Conservation (phyloP, 2,329 filamentous ascomycete genomes). For the Diaporthe aspalathi region DNA sequence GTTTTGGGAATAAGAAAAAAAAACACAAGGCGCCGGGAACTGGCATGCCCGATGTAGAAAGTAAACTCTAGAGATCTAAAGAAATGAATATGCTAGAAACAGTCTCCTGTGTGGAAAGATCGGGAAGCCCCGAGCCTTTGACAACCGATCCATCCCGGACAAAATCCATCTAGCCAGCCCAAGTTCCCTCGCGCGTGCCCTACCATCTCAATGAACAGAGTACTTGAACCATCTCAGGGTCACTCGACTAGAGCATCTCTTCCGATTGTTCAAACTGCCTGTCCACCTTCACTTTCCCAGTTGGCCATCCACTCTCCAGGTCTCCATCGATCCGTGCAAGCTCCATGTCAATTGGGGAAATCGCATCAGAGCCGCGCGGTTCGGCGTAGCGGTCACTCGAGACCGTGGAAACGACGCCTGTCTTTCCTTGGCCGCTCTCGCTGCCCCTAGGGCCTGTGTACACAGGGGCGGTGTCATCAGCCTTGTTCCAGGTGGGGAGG, state of each 20-base stretch:
- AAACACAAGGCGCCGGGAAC: not conserved
- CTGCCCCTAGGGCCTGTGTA: not conserved
- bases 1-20: not conserved
- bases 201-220: not conserved
- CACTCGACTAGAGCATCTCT: slow-evolving; percentile 45
- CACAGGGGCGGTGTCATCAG: slow-evolving; percentile 37
- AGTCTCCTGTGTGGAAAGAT: not conserved
- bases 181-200: not conserved
- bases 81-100: not conserved
- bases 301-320: slow-evolving; percentile 40
- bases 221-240: not conserved
- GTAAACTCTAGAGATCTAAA: not conserved
- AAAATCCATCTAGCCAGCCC: not conserved
- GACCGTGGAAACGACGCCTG: slow-evolving; percentile 32
- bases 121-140: no score
- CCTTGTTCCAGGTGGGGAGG: slow-evolving; percentile 32
- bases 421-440: slow-evolving; percentile 43
- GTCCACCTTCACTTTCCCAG: slow-evolving; percentile 45
- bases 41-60: not conserved
- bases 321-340: slow-evolving; percentile 45
- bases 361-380: slow-evolving; percentile 39
- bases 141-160: not conserved
- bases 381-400: slow-evolving; percentile 41
- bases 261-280: slow-evolving; percentile 48
- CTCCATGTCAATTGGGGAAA: slow-evolving; percentile 49